phyloP scores from a whole-genome alignment of 306 rosid genomes.

The Vachellia collinsii region DNA sequence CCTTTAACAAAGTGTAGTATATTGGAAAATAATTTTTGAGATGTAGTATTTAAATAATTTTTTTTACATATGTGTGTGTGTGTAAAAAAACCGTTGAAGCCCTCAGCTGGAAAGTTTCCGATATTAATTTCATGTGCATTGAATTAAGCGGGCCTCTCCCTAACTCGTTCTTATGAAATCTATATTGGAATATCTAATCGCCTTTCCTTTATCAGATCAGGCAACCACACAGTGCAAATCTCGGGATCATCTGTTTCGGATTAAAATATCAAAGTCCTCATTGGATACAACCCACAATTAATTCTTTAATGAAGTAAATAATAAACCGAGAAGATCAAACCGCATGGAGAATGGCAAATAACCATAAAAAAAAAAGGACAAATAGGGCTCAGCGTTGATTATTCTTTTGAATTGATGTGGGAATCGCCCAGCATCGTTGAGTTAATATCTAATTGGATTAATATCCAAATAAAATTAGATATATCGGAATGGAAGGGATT shows the following conservation, averaged over 20 bases:
- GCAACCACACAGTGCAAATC: conserved; percentile 11
- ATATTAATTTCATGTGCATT: neutral
- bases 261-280: conserved; percentile 9
- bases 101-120: conserved; percentile 21
- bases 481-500: conserved; percentile 46
- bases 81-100: neutral
- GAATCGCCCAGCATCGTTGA: conserved; percentile 47
- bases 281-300: neutral
- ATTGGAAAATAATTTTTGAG: too few species aligned
- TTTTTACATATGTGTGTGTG: too few species aligned
- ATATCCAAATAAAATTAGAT: conserved; percentile 27
- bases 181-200: neutral
- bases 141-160: conserved; percentile 1
- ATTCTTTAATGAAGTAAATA: neutral
- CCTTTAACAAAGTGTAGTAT: too few species aligned
- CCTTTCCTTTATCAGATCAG: conserved; percentile 24
- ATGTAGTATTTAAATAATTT: too few species aligned
- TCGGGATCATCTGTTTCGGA: conserved; percentile 2
- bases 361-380: conserved; percentile 5
- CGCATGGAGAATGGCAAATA: neutral
- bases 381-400: conserved; percentile 24
- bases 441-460: conserved; percentile 21
- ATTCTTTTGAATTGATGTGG: conserved; percentile 40
- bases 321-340: neutral
- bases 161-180: conserved; percentile 5